phyloP scores from a whole-genome alignment of 192 early-diverging fungal genomes.

The Lunasporangiospora selenospora region DNA sequence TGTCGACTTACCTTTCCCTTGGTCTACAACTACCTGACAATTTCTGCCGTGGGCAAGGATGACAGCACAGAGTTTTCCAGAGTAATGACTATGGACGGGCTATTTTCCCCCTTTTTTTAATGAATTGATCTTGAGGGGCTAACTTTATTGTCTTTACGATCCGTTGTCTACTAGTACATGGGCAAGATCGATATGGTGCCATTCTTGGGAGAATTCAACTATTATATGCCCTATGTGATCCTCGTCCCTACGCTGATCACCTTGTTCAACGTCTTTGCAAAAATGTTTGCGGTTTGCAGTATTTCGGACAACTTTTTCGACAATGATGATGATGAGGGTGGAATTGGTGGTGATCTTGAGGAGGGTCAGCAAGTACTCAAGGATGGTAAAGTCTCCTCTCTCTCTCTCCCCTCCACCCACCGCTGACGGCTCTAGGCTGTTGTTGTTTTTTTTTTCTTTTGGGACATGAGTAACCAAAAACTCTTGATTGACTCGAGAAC shows the following conservation, averaged over 20 bases:
- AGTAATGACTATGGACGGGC: too few species aligned
- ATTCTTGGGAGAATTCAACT: conserved; percentile 88
- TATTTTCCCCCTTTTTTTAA: background rate
- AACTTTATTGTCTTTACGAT: background rate
- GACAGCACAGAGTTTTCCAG: conserved; percentile 57
- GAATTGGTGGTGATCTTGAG: conserved; percentile 34
- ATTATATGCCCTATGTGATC: conserved; percentile 88
- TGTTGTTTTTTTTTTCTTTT: background rate
- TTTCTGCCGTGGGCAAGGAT: conserved; percentile 56
- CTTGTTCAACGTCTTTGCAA: conserved; percentile 84
- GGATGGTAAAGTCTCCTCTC: conserved; percentile 14
- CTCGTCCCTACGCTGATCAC: conserved; percentile 77
- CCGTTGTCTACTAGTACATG: conserved; percentile 61
- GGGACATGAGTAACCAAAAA: background rate
- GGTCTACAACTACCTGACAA: conserved; percentile 94
- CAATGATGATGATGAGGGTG: conserved; percentile 50
- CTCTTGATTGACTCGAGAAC: background rate
- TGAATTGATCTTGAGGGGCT: background rate
- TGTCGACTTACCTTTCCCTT: conserved; percentile 86
- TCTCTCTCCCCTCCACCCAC: background rate
- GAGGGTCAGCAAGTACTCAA: conserved; percentile 38
- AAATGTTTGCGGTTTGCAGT: conserved; percentile 73
- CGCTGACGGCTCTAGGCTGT: background rate
- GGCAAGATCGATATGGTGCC: conserved; percentile 88
- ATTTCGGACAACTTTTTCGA: conserved; percentile 50